Percentiles rank a stretch among this genome's conserved stretches.
Evolutionary conservation across 768 basidiomycete genomes (phyloP).

Genomic region (Agaricus sinodeliciosus): DNA sequence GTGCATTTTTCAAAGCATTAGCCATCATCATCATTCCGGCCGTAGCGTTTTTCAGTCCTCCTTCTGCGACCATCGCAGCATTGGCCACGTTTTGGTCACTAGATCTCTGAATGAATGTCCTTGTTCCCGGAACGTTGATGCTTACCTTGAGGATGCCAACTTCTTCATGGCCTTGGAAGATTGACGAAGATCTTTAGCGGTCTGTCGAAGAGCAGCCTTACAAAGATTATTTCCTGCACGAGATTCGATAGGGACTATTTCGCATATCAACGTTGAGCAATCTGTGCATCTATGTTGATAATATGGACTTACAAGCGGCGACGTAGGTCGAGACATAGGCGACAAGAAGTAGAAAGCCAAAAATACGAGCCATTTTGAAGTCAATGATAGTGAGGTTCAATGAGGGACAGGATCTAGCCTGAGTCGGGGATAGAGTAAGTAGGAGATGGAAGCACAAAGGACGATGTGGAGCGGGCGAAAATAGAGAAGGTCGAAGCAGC

Average conservation of each 20-base stretch:
- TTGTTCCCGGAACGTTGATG: neutral
- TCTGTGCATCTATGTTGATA: neutral
- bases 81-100: constrained; percentile 18
- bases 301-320: neutral
- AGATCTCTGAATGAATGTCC: neutral
- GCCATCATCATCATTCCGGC: constrained; percentile 20
- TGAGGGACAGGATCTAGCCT: constrained; percentile 3
- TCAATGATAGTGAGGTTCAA: neutral
- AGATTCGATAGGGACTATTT: constrained; percentile 7
- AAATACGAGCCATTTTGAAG: constrained; percentile 3
- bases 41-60: constrained; percentile 17
- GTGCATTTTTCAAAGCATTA: constrained; percentile 13
- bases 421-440: neutral
- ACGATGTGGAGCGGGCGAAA: neutral
- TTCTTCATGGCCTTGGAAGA: constrained; percentile 17
- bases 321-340: neutral
- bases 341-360: neutral
- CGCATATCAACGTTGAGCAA: neutral
- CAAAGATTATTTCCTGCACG: constrained; percentile 13
- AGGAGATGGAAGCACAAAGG: neutral
- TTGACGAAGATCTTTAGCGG: constrained; percentile 17
- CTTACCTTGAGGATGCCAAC: constrained; percentile 11
- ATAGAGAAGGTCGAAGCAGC: neutral
- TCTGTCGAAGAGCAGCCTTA: constrained; percentile 20
- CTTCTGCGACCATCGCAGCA: constrained; percentile 18